phyloP scores from a whole-genome alignment of 352 stramenopile species.

The Phytophthora sp. region DNA sequence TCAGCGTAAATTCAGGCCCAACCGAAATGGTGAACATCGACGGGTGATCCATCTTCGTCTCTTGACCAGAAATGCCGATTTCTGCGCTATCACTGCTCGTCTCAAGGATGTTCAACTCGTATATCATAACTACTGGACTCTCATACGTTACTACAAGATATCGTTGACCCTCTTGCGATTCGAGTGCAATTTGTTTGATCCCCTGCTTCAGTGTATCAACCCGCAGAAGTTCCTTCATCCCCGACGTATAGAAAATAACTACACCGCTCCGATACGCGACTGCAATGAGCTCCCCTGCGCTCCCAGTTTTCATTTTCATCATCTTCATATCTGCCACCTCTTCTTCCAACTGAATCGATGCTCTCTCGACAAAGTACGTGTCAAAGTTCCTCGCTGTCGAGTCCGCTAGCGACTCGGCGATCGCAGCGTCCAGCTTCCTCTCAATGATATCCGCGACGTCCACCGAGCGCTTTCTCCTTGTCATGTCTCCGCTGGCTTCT shows the following conservation, averaged over 20 bases:
- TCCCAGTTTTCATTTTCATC: slow-evolving; percentile 33
- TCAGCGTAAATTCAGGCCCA: slow-evolving; percentile 2
- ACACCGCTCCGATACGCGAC: slow-evolving; percentile 34
- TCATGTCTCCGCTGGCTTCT: not conserved
- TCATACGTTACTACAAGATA: slow-evolving; percentile 32
- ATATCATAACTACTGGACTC: slow-evolving; percentile 15
- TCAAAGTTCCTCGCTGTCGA: slow-evolving; percentile 34
- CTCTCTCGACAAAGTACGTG: slow-evolving; percentile 50
- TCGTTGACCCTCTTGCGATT: slow-evolving; percentile 19
- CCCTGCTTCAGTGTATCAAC: slow-evolving; percentile 3
- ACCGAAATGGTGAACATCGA: not conserved
- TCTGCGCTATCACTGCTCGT: too few relatives aligned
- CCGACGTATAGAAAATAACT: slow-evolving; percentile 46
- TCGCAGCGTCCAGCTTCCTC: slow-evolving; percentile 27
- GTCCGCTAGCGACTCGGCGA: not conserved
- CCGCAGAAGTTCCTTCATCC: slow-evolving; percentile 27
- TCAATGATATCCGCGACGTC: slow-evolving; percentile 24
- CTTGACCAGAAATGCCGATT: not conserved
- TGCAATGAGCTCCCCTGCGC: slow-evolving; percentile 44
- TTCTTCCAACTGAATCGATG: slow-evolving; percentile 1
- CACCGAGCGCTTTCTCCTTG: not conserved
- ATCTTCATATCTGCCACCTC: slow-evolving; percentile 53
- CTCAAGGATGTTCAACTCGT: slow-evolving; percentile 31
- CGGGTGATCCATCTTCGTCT: not conserved
- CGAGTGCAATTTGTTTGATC: slow-evolving; percentile 26